Conservation (phyloP, 2,329 filamentous ascomycete genomes). For the Penicillium sp. region DNA sequence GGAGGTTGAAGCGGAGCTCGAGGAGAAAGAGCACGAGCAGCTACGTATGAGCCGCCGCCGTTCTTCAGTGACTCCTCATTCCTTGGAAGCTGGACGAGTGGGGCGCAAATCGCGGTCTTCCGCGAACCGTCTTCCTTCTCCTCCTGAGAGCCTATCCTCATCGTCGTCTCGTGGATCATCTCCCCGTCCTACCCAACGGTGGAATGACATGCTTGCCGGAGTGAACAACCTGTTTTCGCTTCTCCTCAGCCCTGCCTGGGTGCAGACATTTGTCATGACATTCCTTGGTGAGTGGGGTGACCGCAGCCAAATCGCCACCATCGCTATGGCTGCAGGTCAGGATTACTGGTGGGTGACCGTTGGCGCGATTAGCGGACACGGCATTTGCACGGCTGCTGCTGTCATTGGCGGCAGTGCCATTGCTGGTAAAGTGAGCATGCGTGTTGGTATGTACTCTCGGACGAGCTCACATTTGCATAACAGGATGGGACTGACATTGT, state of each 20-base stretch:
- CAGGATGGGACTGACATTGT: slow-evolving; percentile 30
- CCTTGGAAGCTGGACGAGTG: slow-evolving; percentile 78
- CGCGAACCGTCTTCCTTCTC: slow-evolving; percentile 77
- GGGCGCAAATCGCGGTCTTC: slow-evolving; percentile 70
- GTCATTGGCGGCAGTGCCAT: slow-evolving; percentile 92
- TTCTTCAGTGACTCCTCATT: slow-evolving; percentile 74
- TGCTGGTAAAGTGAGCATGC: slow-evolving; percentile 90
- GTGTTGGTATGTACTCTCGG: slow-evolving; percentile 78
- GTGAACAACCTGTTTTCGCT: slow-evolving; percentile 86
- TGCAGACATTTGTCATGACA: slow-evolving; percentile 98
- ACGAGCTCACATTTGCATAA: not conserved
- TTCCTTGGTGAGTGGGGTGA: slow-evolving; percentile 99
- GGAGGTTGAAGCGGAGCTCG: slow-evolving; percentile 91
- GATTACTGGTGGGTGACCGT: slow-evolving; percentile 99
- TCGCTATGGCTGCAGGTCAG: slow-evolving; percentile 97
- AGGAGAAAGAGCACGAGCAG: slow-evolving; percentile 85
- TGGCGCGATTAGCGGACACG: slow-evolving; percentile 84
- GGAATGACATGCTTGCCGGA: slow-evolving; percentile 60
- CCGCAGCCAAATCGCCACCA: slow-evolving; percentile 95
- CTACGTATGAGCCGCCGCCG: slow-evolving; percentile 68
- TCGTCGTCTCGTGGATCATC: slow-evolving; percentile 69
- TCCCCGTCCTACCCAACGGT: slow-evolving; percentile 51
- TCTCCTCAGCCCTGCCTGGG: slow-evolving; percentile 93
- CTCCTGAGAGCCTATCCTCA: slow-evolving; percentile 78
- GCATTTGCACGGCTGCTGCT: slow-evolving; percentile 85